Percentiles rank a stretch among this genome's conserved stretches.
These are phyloP conservation scores for Paramecium sonneborni DNA, from an alignment of 73 alveolate species.

Conservation along the genomic window DNA sequence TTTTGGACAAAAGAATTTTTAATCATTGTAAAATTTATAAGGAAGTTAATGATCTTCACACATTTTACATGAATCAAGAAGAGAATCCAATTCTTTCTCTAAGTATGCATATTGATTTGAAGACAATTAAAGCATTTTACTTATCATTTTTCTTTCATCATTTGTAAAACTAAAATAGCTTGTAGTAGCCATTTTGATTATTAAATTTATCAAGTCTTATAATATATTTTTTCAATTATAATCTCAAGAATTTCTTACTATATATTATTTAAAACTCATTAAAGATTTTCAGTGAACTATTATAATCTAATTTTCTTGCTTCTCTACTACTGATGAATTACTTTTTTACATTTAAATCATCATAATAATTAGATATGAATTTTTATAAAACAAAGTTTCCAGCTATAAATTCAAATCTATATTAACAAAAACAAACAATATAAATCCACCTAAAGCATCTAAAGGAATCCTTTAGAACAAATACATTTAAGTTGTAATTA, in stretches of 20 bases:
- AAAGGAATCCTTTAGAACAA: neutral
- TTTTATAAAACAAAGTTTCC: neutral
- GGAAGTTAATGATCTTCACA: neutral
- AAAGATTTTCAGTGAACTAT: no score
- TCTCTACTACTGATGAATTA: no score
- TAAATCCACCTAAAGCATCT: neutral
- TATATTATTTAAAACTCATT: no score
- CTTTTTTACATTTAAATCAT: neutral
- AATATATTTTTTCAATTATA: no score
- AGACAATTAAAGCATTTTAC: neutral
- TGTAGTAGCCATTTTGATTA: neutral
- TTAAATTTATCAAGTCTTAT: no score
- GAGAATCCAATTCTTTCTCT: neutral
- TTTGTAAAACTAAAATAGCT: neutral
- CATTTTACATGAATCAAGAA: neutral
- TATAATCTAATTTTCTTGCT: no score
- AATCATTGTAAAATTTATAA: neutral
- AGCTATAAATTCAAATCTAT: neutral
- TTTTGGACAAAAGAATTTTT: neutral
- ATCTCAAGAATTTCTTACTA: no score
- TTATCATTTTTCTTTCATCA: neutral
- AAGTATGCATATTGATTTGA: neutral
- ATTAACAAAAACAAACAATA: neutral
- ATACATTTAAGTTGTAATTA: neutral
- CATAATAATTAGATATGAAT: neutral